phyloP scores from a whole-genome alignment of 306 rosid genomes.

The Casuarina equisetifolia region DNA sequence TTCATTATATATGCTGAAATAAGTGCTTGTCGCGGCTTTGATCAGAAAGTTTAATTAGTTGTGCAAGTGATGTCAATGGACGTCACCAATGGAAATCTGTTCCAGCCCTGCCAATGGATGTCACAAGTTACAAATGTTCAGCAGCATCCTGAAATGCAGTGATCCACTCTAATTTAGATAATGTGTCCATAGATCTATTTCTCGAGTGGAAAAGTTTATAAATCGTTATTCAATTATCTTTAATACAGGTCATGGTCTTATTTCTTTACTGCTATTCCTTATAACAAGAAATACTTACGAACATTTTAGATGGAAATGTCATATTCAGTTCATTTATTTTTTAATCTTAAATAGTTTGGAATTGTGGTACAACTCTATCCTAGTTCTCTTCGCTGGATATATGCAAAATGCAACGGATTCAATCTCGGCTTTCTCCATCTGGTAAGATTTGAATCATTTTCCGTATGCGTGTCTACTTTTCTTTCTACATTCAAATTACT shows the following conservation, averaged over 20 bases:
- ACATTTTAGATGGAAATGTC: not conserved
- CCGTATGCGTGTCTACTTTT: not conserved
- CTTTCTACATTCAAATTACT: constrained; percentile 13
- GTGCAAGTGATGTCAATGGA: too few relatives aligned
- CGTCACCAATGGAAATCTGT: too few relatives aligned
- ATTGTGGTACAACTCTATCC: constrained; percentile 55
- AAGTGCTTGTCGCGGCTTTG: too few relatives aligned
- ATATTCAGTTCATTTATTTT: not conserved
- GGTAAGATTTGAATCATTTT: constrained; percentile 26
- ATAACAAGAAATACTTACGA: not conserved
- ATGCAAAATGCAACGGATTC: constrained; percentile 48
- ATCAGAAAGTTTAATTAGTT: too few relatives aligned
- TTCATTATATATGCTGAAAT: too few relatives aligned
- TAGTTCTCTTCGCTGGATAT: constrained; percentile 51
- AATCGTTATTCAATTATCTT: not conserved
- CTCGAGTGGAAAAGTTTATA: not conserved
- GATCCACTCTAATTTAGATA: not conserved
- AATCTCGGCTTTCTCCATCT: constrained; percentile 55
- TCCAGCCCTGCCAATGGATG: too few relatives aligned
- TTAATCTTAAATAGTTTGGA: constrained; percentile 37
- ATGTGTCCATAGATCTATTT: not conserved
- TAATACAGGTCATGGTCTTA: too few relatives aligned
- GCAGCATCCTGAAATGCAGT: not conserved
- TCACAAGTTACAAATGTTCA: too few relatives aligned
- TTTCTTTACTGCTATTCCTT: not conserved